Conservation (phyloP, 257 asterid species). For the Capsicum pubescens region DNA sequence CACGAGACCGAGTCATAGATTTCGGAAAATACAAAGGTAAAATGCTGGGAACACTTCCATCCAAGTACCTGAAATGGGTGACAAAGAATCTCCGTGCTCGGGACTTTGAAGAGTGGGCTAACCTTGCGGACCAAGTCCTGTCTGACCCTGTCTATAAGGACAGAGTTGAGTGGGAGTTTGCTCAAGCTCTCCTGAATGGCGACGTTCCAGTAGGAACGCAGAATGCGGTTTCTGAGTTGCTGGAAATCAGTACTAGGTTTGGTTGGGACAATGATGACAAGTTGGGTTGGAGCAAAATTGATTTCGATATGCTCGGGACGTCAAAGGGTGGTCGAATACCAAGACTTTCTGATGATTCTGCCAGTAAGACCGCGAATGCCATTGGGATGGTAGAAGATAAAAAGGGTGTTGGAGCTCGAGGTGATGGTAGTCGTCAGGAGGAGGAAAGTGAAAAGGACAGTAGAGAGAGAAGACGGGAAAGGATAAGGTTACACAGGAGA, state of each 20-base stretch:
- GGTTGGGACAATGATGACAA: conserved; percentile 84
- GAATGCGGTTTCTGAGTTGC: conserved; percentile 57
- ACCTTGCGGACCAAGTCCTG: conserved; percentile 74
- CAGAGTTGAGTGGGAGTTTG: conserved; percentile 88
- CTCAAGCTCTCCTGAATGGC: conserved; percentile 69
- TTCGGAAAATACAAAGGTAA: conserved; percentile 77
- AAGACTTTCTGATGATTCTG: conserved; percentile 34
- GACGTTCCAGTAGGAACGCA: conserved; percentile 32
- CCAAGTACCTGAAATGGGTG: conserved; percentile 76
- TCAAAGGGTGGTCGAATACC: conserved; percentile 82
- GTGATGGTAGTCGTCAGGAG: neutral
- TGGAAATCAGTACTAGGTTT: conserved; percentile 68
- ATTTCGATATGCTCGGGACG: conserved; percentile 73
- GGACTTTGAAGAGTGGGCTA: conserved; percentile 79
- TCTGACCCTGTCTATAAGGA: conserved; percentile 71
- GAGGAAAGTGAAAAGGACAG: neutral
- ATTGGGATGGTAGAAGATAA: neutral
- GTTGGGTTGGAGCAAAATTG: conserved; percentile 70
- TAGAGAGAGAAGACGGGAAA: conserved; percentile 45
- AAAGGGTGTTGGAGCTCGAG: neutral
- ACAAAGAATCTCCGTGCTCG: conserved; percentile 75
- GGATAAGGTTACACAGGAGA: conserved; percentile 53
- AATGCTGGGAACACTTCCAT: conserved; percentile 86
- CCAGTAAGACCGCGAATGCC: neutral
- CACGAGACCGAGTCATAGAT: conserved; percentile 69